phyloP scores from a whole-genome alignment of 176 grass and related monocot genomes.

The Chloris gayana region DNA sequence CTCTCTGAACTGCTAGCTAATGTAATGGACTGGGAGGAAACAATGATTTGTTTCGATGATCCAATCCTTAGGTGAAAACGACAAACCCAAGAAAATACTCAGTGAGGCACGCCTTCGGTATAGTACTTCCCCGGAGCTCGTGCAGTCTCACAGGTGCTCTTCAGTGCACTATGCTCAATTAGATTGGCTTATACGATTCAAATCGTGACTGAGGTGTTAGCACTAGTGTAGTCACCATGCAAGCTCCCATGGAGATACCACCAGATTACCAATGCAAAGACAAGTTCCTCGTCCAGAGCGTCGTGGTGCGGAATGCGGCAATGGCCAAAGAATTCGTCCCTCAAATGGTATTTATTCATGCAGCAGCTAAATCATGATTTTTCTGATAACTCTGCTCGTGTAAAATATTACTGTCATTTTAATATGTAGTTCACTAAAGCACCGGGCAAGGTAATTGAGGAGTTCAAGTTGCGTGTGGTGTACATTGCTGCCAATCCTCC shows the following conservation, averaged over 20 bases:
- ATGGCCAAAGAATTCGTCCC: constrained; percentile 53
- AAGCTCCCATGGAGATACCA: constrained; percentile 63
- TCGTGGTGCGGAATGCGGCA: constrained; percentile 46
- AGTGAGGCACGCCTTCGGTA: constrained; percentile 67
- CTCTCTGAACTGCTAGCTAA: background rate
- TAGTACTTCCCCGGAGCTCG: constrained; percentile 60
- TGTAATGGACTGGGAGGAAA: background rate
- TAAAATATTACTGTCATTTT: constrained; percentile 6
- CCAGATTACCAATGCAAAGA: constrained; percentile 84
- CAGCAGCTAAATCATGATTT: background rate
- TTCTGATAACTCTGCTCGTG: background rate
- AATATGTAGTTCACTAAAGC: constrained; percentile 67
- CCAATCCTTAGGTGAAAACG: constrained; percentile 75
- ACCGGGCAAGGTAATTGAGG: constrained; percentile 69
- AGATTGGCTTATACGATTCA: background rate
- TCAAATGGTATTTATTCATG: constrained; percentile 45
- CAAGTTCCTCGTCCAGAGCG: constrained; percentile 92
- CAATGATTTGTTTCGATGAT: background rate
- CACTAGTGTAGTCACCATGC: constrained; percentile 67
- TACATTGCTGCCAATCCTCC: constrained; percentile 90
- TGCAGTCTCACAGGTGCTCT: constrained; percentile 64
- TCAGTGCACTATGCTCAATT: background rate
- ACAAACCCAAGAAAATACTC: constrained; percentile 89
- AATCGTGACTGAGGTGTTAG: background rate
- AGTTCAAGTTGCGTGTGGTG: constrained; percentile 79